Evolutionary conservation across 768 basidiomycete genomes (phyloP).

Genomic region (Kwoniella bestiolae): DNA sequence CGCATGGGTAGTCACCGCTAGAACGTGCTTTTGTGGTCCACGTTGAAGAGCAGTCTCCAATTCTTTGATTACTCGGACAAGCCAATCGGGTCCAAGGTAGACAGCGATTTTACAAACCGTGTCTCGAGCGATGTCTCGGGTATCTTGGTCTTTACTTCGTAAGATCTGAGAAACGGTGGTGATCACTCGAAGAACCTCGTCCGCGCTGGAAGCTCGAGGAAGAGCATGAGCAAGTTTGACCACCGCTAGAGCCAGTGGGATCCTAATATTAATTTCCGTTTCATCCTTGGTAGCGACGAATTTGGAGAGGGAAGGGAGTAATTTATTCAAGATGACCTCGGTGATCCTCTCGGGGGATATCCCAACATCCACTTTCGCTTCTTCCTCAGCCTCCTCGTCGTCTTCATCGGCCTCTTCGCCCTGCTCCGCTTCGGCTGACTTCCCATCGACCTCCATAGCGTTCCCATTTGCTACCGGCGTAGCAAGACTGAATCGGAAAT

Average conservation of each 20-base stretch:
- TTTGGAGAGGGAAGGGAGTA: constrained; percentile 77
- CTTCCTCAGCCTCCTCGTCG: constrained; percentile 26
- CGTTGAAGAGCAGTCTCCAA: constrained; percentile 80
- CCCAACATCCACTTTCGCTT: constrained; percentile 10
- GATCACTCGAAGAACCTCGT: constrained; percentile 74
- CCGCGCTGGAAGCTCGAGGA: constrained; percentile 66
- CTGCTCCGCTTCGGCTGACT: constrained; percentile 47
- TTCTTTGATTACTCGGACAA: constrained; percentile 75
- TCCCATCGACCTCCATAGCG: constrained; percentile 22
- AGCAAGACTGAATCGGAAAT: constrained; percentile 77
- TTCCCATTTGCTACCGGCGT: constrained; percentile 63
- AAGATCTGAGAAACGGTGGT: constrained; percentile 86
- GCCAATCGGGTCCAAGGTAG: constrained; percentile 72
- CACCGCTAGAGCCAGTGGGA: constrained; percentile 86
- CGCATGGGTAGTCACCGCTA: constrained; percentile 81
- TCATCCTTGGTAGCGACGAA: constrained; percentile 84
- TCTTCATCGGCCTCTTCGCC: constrained; percentile 41
- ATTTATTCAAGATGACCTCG: constrained; percentile 73
- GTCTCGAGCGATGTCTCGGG: constrained; percentile 81
- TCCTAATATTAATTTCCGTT: constrained; percentile 79
- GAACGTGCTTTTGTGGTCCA: constrained; percentile 91
- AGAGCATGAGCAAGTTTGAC: constrained; percentile 81
- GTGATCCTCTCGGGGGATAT: constrained; percentile 60
- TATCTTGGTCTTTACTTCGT: constrained; percentile 91
- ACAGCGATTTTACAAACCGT: constrained; percentile 79